Evolutionary conservation across 1,284 basidiomycete species (phyloP).

Genomic region (Rhodotorula sp.): DNA sequence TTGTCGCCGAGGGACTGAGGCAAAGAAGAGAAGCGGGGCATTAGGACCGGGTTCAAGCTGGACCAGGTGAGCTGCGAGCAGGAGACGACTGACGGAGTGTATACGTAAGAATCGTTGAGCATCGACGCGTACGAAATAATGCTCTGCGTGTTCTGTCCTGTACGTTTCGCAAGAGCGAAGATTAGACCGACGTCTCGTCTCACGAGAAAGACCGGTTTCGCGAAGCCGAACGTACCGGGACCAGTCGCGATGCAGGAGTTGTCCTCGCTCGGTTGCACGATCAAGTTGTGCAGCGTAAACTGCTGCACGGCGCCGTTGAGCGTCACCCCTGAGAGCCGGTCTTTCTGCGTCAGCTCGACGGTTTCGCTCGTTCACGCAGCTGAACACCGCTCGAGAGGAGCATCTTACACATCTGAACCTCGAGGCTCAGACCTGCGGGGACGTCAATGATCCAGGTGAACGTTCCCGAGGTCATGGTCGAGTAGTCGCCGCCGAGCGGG

Average conservation of each 20-base stretch:
- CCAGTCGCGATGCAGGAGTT: slow-evolving; percentile 15
- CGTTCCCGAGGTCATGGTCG: slow-evolving; percentile 2
- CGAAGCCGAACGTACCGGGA: background rate
- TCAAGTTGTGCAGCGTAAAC: slow-evolving; percentile 9
- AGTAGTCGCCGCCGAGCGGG: slow-evolving; percentile 6
- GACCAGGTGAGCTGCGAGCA: too few relatives aligned
- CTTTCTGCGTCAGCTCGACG: background rate
- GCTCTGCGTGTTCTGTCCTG: slow-evolving; percentile 30
- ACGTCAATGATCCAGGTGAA: slow-evolving; percentile 31
- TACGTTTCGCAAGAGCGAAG: background rate
- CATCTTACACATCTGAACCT: slow-evolving; percentile 22
- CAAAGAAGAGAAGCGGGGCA: too few relatives aligned
- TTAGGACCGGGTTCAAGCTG: background rate
- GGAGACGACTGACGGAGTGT: background rate
- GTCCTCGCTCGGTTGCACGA: slow-evolving; percentile 7
- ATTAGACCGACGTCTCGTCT: background rate
- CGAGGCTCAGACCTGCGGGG: slow-evolving; percentile 11
- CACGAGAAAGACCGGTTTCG: too few relatives aligned
- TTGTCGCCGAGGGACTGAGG: background rate
- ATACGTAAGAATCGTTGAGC: slow-evolving; percentile 23
- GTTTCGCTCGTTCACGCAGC: too few relatives aligned
- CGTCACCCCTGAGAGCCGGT: slow-evolving; percentile 14
- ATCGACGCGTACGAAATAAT: slow-evolving; percentile 23
- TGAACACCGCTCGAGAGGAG: too few relatives aligned
- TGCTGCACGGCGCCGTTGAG: slow-evolving; percentile 19